These are phyloP conservation scores for Dicorynia guianensis DNA, from an alignment of 306 rosid species.

Conservation along the genomic window DNA sequence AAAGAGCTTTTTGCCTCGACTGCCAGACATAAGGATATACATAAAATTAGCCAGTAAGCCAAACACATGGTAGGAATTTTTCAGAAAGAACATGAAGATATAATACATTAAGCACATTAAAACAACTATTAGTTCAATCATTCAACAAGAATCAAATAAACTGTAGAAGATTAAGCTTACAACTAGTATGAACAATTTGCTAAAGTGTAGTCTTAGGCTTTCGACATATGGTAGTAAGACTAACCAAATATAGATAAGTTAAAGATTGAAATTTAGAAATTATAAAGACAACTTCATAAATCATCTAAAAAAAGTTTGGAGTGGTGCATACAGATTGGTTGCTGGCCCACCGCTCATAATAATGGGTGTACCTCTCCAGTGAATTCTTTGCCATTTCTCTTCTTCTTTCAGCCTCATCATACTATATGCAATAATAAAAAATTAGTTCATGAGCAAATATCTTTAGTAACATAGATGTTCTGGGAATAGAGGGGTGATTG, in stretches of 20 bases:
- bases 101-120: background rate
- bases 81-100: conserved; percentile 2
- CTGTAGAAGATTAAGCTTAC: background rate
- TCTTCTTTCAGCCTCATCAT: conserved; percentile 80
- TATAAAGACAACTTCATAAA: conserved; percentile 30
- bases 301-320: conserved; percentile 16
- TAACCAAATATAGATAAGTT: conserved; percentile 8
- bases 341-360: conserved; percentile 98
- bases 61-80: background rate
- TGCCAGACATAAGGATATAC: conserved; percentile 44
- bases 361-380: conserved; percentile 93
- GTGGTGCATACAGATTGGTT: conserved; percentile 80
- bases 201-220: conserved; percentile 1
- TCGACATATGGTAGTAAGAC: conserved; percentile 8
- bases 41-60: background rate
- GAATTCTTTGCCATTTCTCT: conserved; percentile 98
- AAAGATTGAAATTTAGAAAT: conserved; percentile 29
- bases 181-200: conserved; percentile 22
- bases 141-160: conserved; percentile 27
- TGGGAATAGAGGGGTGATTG: conserved; percentile 10
- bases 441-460: conserved; percentile 21
- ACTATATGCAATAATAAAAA: conserved; percentile 43
- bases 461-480: conserved; percentile 14
- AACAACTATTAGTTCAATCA: background rate
- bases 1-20: conserved; percentile 96